A percentile compares a stretch with the other conserved stretches of the same genome.
These are phyloP conservation scores for Neurospora sp. DNA, from an alignment of 495 filamentous ascomycete species.

Conservation along the genomic window DNA sequence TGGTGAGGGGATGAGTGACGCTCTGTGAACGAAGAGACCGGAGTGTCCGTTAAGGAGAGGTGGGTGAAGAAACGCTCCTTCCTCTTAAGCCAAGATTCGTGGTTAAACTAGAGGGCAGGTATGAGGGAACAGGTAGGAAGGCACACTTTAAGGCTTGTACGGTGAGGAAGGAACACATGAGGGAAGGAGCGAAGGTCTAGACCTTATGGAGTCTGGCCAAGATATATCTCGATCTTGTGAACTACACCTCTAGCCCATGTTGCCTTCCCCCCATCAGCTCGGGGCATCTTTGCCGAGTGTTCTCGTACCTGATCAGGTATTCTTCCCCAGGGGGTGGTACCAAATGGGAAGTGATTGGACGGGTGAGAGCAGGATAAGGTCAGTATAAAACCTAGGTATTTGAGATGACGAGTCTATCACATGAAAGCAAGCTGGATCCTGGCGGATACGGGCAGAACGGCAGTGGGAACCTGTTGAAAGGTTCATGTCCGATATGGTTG, in stretches of 20 bases:
- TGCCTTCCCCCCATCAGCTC: background rate
- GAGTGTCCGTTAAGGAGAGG: background rate
- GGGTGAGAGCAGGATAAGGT: conserved; percentile 9
- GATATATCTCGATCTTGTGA: background rate
- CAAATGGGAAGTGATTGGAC: conserved; percentile 12
- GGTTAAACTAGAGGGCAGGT: background rate
- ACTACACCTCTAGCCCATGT: background rate
- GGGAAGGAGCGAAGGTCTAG: conserved; percentile 12
- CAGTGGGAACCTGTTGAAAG: background rate
- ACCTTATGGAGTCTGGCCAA: conserved; percentile 7
- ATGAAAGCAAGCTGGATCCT: conserved; percentile 9
- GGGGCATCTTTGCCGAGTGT: background rate
- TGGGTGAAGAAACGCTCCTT: background rate
- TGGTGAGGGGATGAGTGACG: background rate
- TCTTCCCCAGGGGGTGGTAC: background rate
- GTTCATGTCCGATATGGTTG: background rate
- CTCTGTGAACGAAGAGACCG: background rate
- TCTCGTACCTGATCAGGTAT: background rate
- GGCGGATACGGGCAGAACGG: background rate
- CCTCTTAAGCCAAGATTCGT: background rate
- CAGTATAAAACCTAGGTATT: conserved; percentile 1
- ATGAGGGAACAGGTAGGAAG: background rate
- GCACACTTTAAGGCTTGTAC: background rate
- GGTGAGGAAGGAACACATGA: background rate
- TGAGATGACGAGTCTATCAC: conserved; percentile 25